These are phyloP conservation scores for Chaetomidium leptoderma DNA, from an alignment of 495 filamentous ascomycete genomes.

Conservation along the genomic window DNA sequence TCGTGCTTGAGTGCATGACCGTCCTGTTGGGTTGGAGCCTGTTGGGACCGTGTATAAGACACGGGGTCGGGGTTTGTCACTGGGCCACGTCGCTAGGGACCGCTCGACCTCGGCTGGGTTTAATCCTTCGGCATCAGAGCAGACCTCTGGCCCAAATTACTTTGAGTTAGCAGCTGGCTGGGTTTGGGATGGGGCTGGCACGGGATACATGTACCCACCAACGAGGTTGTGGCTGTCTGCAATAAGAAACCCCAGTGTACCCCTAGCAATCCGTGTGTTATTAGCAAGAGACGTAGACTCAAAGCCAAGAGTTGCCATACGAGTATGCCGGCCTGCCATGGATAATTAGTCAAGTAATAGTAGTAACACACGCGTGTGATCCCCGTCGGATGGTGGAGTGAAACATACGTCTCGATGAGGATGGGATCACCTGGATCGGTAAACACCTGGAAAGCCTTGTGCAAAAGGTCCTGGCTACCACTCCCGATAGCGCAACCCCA, in stretches of 20 bases:
- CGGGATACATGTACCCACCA: too few species aligned
- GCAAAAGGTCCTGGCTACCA: conserved; percentile 17
- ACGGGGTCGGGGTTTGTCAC: neutral
- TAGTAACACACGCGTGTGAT: too few species aligned
- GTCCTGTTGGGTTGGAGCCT: conserved; percentile 10
- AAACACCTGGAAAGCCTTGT: conserved; percentile 20
- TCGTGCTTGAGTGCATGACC: conserved; percentile 8
- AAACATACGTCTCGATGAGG: conserved; percentile 15
- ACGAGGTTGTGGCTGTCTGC: conserved; percentile 7
- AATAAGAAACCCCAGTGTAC: neutral
- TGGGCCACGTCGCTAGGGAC: neutral
- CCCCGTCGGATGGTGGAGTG: neutral
- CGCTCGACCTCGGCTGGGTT: neutral
- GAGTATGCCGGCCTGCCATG: too few species aligned
- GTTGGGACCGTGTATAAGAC: conserved; percentile 18
- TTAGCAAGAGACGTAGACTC: too few species aligned
- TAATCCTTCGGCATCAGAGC: neutral
- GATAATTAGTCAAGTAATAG: too few species aligned
- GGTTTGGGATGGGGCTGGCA: too few species aligned
- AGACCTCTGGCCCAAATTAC: too few species aligned
- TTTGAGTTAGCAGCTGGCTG: too few species aligned
- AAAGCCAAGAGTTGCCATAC: too few species aligned
- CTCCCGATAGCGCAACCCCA: conserved; percentile 13
- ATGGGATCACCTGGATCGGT: conserved; percentile 15
- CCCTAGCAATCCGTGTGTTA: neutral